These are phyloP conservation scores for Coemansia sp. DNA, from an alignment of 192 early-diverging fungal species.

Conservation along the genomic window DNA sequence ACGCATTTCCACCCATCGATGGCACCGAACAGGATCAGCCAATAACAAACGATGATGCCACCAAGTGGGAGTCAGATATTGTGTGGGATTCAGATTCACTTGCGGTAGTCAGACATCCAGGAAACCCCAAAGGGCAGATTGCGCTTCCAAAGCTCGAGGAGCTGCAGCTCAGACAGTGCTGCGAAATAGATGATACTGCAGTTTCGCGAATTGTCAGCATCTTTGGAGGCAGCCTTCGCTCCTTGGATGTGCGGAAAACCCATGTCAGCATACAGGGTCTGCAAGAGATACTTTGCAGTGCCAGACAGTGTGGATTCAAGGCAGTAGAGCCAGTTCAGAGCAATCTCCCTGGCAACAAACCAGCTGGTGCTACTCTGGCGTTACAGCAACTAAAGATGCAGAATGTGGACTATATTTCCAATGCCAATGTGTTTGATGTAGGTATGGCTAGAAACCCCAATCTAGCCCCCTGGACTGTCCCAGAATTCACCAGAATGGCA, in stretches of 20 bases:
- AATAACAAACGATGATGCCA: neutral
- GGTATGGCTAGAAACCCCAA: conserved; percentile 8
- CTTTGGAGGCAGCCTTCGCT: conserved; percentile 24
- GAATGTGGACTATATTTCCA: conserved; percentile 9
- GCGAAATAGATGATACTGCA: conserved; percentile 10
- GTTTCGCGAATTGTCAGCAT: conserved; percentile 17
- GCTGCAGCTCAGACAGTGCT: conserved; percentile 20
- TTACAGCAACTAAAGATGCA: conserved; percentile 15
- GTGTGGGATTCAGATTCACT: conserved; percentile 1
- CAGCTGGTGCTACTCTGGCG: neutral
- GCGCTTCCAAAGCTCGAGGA: conserved; percentile 29
- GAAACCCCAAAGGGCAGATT: conserved; percentile 3
- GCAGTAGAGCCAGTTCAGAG: neutral
- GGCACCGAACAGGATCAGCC: neutral
- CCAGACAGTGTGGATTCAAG: conserved; percentile 9
- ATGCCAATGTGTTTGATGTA: conserved; percentile 4
- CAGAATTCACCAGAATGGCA: conserved; percentile 12
- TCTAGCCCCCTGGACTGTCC: neutral
- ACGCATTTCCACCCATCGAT: conserved; percentile 28
- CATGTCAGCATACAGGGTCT: conserved; percentile 5
- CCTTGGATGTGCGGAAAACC: conserved; percentile 16
- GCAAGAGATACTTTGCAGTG: neutral
- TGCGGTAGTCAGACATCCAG: neutral
- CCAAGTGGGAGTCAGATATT: neutral
- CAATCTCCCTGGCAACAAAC: neutral